Percentiles rank a stretch among this genome's conserved stretches.
Conservation (phyloP, 495 filamentous ascomycete genomes). For the Penicillium goetzii region DNA sequence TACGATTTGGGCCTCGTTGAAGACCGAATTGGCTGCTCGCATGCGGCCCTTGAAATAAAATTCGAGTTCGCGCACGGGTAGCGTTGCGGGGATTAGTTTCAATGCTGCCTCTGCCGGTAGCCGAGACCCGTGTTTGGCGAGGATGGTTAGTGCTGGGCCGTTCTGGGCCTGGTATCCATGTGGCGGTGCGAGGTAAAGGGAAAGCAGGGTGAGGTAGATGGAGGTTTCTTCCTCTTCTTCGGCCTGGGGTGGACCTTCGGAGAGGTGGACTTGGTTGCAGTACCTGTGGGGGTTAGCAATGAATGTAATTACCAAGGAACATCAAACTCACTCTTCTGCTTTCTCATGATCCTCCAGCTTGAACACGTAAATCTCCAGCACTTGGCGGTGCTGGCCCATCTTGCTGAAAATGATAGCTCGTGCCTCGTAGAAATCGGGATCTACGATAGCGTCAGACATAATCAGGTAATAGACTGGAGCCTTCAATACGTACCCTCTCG, state of each 20-base stretch:
- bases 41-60: conserved; percentile 92
- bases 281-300: conserved; percentile 62
- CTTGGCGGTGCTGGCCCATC: conserved; percentile 94
- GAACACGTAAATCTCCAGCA: conserved; percentile 95
- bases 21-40: conserved; percentile 77
- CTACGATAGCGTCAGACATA: conserved; percentile 41
- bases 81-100: conserved; percentile 76
- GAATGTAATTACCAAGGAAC: no score
- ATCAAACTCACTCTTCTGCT: conserved; percentile 75
- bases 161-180: conserved; percentile 73
- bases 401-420: conserved; percentile 91
- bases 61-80: conserved; percentile 79
- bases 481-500: conserved; percentile 64
- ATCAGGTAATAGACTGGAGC: no score
- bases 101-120: conserved; percentile 85
- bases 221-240: conserved; percentile 64
- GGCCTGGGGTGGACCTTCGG: conserved; percentile 32
- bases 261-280: conserved; percentile 80
- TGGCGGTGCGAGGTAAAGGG: conserved; percentile 86
- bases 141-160: conserved; percentile 78
- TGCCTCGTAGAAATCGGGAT: conserved; percentile 85
- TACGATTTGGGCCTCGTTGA: conserved; percentile 78
- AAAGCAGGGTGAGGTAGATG: conserved; percentile 89
- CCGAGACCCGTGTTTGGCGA: conserved; percentile 88
- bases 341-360: conserved; percentile 83